Evolutionary conservation across 2,329 filamentous ascomycete genomes (phyloP), one percentile per base, ranked within the genome.

Genomic region (Botrytis porri): DNA sequence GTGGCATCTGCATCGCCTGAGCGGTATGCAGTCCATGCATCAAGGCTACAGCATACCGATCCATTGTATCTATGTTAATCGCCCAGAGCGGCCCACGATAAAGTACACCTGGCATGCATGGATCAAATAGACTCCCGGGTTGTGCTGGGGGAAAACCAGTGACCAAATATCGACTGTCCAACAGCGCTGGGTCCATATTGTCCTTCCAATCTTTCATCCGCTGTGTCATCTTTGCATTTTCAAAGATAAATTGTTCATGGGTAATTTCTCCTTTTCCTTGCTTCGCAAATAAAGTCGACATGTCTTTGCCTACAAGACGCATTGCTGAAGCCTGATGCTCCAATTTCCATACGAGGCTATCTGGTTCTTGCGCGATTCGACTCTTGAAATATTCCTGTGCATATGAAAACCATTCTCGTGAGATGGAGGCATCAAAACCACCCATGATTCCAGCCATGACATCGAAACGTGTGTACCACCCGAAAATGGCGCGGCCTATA

Each of bases 401-500:
- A 57, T 73, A 71, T 5, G 77, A 78, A 78, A 95, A 95, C 95
- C 95, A 98, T 74, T 94, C 90, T 64, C 90, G 88, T 10, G 90
- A 87, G 22, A 98, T 85, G 3, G 90, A 88, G 0, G 93, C 90
- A 77, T 91, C 89, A 76, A 92, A 92, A 1, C 93, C 92, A 37
- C 93, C 93, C 86, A 97, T 90, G 75, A 98, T 88, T 1, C 93
- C 92, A 9, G 93, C 90, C 73, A 95, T 93, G 16, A 95, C 86
- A 81, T 98, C 96, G 80, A 97, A 97, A 51, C 95, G 90, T 43
- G 90, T 87, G 81, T 97, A 98, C 96, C 96, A 98, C n/a, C 87
- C 86, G 67, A 97, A 87, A 62, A 96, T 89, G 78, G 92, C 90
- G 43, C 92, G 88, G 43, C 91, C 88, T 22, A 92, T 87, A 6